Evolutionary conservation across 1,284 basidiomycete species (phyloP).

Genomic region (Pseudozyma pruni): DNA sequence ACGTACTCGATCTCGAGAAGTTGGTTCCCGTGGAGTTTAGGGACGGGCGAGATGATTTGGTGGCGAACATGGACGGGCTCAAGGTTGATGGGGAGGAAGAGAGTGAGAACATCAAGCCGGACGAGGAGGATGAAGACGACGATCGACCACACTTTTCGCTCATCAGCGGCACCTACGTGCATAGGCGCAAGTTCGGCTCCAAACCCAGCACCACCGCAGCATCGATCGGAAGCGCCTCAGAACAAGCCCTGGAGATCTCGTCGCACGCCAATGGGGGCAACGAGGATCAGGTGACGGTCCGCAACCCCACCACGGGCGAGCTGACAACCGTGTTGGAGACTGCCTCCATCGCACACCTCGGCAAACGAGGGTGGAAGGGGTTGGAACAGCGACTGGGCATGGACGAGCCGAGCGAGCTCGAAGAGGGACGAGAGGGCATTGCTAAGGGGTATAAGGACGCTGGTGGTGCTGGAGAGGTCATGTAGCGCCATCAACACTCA

Average conservation of each 20-base stretch:
- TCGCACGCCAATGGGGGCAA: not conserved
- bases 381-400: slow-evolving; percentile 82
- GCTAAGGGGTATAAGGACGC: slow-evolving; percentile 80
- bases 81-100: slow-evolving; percentile 16
- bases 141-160: slow-evolving; percentile 77
- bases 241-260: slow-evolving; percentile 5
- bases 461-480: slow-evolving; percentile 43
- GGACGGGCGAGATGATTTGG: not conserved
- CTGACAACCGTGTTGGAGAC: slow-evolving; percentile 70
- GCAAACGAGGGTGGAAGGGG: slow-evolving; percentile 80
- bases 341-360: slow-evolving; percentile 73
- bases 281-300: slow-evolving; percentile 71
- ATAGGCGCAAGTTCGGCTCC: slow-evolving; percentile 75
- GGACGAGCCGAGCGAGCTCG: slow-evolving; percentile 82
- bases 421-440: slow-evolving; percentile 88
- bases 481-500: slow-evolving; percentile 12
- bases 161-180: slow-evolving; percentile 84
- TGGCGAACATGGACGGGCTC: slow-evolving; percentile 7
- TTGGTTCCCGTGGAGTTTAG: slow-evolving; percentile 62
- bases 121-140: slow-evolving; percentile 69
- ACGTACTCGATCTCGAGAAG: slow-evolving; percentile 81
- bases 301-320: slow-evolving; percentile 74
- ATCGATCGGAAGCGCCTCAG: slow-evolving; percentile 1
- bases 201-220: slow-evolving; percentile 45
- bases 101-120: slow-evolving; percentile 26